A percentile compares a stretch with the other conserved stretches of the same genome.
phyloP scores from a whole-genome alignment of 805 yeast species.

The Schwanniomyces polymorphus region DNA sequence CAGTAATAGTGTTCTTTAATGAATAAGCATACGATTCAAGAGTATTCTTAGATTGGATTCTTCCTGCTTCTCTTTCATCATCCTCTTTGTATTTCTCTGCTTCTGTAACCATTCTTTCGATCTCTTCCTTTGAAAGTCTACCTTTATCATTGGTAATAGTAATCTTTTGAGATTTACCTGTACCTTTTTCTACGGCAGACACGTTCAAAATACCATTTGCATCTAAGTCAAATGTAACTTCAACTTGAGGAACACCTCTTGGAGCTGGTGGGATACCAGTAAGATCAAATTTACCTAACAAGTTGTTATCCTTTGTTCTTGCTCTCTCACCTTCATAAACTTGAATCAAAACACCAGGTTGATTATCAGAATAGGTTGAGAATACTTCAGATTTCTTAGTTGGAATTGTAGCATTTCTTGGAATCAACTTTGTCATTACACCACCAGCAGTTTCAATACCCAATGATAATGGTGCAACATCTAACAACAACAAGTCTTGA shows the following conservation, averaged over 20 bases:
- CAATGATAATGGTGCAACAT: conserved; percentile 84
- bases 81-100: conserved; percentile 81
- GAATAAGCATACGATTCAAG: conserved; percentile 88
- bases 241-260: conserved; percentile 92
- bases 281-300: conserved; percentile 94
- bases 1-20: conserved; percentile 66
- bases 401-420: conserved; percentile 95
- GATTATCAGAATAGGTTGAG: conserved; percentile 95
- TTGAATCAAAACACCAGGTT: conserved; percentile 94
- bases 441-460: conserved; percentile 99
- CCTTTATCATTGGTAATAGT: conserved; percentile 51
- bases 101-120: conserved; percentile 48
- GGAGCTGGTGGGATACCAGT: conserved; percentile 95
- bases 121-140: conserved; percentile 50
- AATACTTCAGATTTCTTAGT: conserved; percentile 95
- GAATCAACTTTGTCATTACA: conserved; percentile 87
- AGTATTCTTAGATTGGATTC: conserved; percentile 84
- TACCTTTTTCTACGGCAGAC: conserved; percentile 89
- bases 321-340: conserved; percentile 99
- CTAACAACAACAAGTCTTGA: conserved; percentile 80
- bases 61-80: conserved; percentile 78
- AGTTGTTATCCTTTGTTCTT: conserved; percentile 95
- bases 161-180: conserved; percentile 68
- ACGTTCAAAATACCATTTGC: conserved; percentile 98
- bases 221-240: conserved; percentile 93